Percentiles rank a stretch among this genome's conserved stretches.
Conservation (phyloP, 371 early-diverging fungal species). For the Mucor piriformis region DNA sequence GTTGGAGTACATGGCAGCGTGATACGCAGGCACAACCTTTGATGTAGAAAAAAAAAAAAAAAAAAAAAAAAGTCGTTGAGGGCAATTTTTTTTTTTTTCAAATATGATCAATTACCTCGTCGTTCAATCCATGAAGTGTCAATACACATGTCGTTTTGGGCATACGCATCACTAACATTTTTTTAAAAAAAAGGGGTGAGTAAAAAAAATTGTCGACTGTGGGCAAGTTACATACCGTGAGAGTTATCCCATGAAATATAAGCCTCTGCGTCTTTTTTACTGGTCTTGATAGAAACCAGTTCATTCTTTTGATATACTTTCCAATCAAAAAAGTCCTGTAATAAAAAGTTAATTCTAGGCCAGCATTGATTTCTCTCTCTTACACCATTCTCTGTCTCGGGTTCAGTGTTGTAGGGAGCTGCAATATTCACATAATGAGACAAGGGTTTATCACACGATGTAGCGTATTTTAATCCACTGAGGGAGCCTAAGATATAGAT, state of each 20-base stretch:
- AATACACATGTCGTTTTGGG: constrained; percentile 55
- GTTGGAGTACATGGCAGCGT: constrained; percentile 52
- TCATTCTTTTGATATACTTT: constrained; percentile 24
- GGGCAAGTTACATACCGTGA: constrained; percentile 29
- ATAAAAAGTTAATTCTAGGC: background rate
- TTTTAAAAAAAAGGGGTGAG: constrained; percentile 1
- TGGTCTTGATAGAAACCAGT: constrained; percentile 15
- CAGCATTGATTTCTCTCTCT: too few species aligned
- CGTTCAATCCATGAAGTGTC: constrained; percentile 55
- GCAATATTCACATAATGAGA: constrained; percentile 49
- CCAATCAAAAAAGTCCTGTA: constrained; percentile 30
- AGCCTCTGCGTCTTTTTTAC: constrained; percentile 24
- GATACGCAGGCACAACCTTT: constrained; percentile 53
- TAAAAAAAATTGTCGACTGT: too few species aligned
- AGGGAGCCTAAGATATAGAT: constrained; percentile 45
- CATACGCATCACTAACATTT: constrained; percentile 43
- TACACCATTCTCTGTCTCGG: background rate
- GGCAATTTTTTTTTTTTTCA: background rate
- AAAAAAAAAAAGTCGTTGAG: too few species aligned
- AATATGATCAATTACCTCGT: constrained; percentile 35
- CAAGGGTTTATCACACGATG: constrained; percentile 33
- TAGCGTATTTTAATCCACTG: constrained; percentile 55
- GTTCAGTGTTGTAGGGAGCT: constrained; percentile 33
- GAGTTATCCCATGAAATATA: constrained; percentile 35
- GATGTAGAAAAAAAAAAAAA: background rate